Base-by-base conservation (phyloP, 306 rosid genomes). In the Fagus sylvatica region DNA sequence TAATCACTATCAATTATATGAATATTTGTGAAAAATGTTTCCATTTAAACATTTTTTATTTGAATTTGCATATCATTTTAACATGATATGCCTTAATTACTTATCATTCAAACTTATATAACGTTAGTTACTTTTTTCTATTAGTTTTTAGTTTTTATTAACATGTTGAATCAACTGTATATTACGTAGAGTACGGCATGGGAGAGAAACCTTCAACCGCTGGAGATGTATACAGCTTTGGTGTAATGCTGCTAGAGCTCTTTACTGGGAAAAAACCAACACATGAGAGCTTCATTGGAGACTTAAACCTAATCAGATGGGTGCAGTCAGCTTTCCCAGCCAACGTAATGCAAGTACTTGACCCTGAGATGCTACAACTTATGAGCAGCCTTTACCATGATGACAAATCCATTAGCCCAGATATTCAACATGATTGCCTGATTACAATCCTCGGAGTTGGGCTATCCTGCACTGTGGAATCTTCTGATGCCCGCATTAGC, bases 191-290 rank as follows among this genome's bases (percentile, higher is more conserved):
- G 54, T 92, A 90, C 70, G 96, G 93, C 36, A 77, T 86, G 83
- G 91, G 92, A 70, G 82, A 84, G 74, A 87, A 82, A 60, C 83
- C 93, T 36, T 79, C 90, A 0, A 80, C 82, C n/a, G 88, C 86
- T 4, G 97, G 96, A 74, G 97, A 92, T 80, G 88, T 89, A 32
- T 92, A 92, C 39, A 90, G 97, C 75, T 92, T 87, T 41, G 96
- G 97, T 7, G 81, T 90, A 66, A 83, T 84, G 82, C 46, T 92
- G 77, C 79, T 93, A 13, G 89, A 90, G 76, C 85, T 93, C 11
- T 86, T 90, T 10, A 78, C 88, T 1, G 89, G 92, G 13, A 93
- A 75, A 75, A 81, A 89, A 33, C 93, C 97, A 8, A 89, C 84
- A 9, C 80, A 90, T 66, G 91, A 87, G 33, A 62, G 77, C 37